Conservation (phyloP, 1,284 basidiomycete genomes). For the Cystobasidium pallidum region DNA sequence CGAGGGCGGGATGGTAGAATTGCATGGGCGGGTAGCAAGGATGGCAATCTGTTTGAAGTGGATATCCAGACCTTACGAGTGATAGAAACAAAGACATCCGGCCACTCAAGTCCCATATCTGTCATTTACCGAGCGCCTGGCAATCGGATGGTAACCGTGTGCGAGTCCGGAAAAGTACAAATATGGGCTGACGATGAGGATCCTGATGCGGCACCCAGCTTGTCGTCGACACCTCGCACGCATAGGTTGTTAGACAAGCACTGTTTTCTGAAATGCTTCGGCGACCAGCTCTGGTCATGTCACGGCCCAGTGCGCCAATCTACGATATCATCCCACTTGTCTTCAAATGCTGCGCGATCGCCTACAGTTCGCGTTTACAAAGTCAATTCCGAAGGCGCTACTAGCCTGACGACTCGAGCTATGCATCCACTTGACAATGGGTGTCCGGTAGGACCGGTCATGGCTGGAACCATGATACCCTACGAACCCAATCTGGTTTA, state of each 20-base stretch:
- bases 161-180: conserved; percentile 78
- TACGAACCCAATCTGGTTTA: conserved; percentile 70
- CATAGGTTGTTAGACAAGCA: conserved; percentile 77
- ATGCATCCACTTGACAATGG: conserved; percentile 50
- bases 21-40: conserved; percentile 85
- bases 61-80: conserved; percentile 68
- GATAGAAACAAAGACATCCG: conserved; percentile 64
- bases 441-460: conserved; percentile 69
- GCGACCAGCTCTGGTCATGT: conserved; percentile 76
- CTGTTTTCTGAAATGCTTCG: conserved; percentile 73
- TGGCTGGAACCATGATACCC: conserved; percentile 75
- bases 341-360: conserved; percentile 59
- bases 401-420: conserved; percentile 47
- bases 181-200: conserved; percentile 60
- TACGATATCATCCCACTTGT: conserved; percentile 57
- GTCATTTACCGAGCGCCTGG: conserved; percentile 70
- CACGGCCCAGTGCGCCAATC: conserved; percentile 57
- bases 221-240: conserved; percentile 62
- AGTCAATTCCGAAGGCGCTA: conserved; percentile 56
- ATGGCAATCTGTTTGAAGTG: conserved; percentile 80
- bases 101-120: conserved; percentile 69
- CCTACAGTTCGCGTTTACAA: conserved; percentile 81
- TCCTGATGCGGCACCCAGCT: conserved; percentile 53
- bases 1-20: conserved; percentile 2
- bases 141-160: conserved; percentile 72